Base-by-base conservation (phyloP, 177 flowering plant species). In the Vitis hybrid region DNA sequence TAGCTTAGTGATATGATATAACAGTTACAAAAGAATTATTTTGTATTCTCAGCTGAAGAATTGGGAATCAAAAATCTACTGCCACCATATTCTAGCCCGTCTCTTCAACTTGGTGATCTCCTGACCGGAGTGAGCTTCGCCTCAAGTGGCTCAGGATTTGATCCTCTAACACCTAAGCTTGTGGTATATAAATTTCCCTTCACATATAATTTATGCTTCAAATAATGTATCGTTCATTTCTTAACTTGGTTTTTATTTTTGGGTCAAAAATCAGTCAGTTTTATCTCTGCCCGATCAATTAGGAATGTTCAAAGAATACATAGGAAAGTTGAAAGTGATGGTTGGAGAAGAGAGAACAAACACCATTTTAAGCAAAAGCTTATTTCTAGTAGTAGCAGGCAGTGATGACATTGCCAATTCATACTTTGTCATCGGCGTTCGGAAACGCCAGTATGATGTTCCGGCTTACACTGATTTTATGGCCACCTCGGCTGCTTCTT, bases 361-460 rank as follows among this genome's bases (percentile, higher is more conserved):
- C 11, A 62, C 56, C 75, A 83, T 79, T 58, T 4, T 81, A 3
- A 13, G 27, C 9, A 75, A 77, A 4, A 67, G 78, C 52, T 3
- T 83, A 2, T 76, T 21, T 66, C 14, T 83, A 0, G 71, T 83
- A 15, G 76, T 72, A 9, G 77, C 74, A 0, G 81, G 84, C 14
- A 79, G 74, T n/a, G 70, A 83, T 11, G 86, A 83, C 76, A 59
- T 81, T 4, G 80, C 74, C 54, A 77, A 71, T 12, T 81, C 76
- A 17, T 83, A 78, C 9, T 82, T 71, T 30, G 51, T 11, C 9
- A 50, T 62, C 20, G 72, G 54, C 2, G 52, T 15, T 1, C 20
- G 82, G 41, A 57, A 69, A 55, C 3, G 18, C 18, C 18, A 18
- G 18, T 18, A 18, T 18, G 18, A 18, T 18, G 1, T 18, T 18